Conservation (phyloP, 2,329 filamentous ascomycete species). For the Polychaeton citri region DNA sequence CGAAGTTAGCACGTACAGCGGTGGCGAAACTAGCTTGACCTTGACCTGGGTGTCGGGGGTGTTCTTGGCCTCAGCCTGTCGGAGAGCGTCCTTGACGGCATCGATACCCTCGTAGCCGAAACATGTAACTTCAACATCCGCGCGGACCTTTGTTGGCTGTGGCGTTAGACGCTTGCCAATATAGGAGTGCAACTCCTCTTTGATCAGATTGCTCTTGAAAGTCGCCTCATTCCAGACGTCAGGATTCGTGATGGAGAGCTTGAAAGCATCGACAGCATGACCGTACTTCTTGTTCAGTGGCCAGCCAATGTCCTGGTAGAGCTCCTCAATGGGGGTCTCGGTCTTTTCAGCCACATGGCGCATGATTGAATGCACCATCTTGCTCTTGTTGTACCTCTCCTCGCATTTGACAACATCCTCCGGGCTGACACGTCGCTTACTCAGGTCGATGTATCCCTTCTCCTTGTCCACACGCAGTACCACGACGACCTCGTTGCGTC, state of each 20-base stretch:
- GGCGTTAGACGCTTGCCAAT: constrained; percentile 95
- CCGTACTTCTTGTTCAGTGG: constrained; percentile 96
- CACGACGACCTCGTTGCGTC: constrained; percentile 95
- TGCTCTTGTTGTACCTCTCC: constrained; percentile 99
- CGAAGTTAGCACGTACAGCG: constrained; percentile 89
- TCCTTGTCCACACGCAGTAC: constrained; percentile 98
- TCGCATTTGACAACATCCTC: constrained; percentile 98
- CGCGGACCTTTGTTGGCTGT: constrained; percentile 96
- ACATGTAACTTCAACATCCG: constrained; percentile 91
- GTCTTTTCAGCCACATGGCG: constrained; percentile 97
- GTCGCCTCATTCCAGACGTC: constrained; percentile 89
- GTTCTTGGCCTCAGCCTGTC: constrained; percentile 84
- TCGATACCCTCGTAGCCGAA: constrained; percentile 93
- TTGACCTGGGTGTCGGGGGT: constrained; percentile 89
- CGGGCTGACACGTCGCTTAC: constrained; percentile 91
- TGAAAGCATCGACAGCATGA: constrained; percentile 94
- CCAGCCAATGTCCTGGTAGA: constrained; percentile 94
- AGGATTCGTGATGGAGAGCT: constrained; percentile 95
- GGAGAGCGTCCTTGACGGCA: constrained; percentile 84
- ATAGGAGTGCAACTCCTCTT: constrained; percentile 83
- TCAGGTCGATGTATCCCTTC: constrained; percentile 98
- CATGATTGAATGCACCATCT: constrained; percentile 99
- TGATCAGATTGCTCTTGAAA: constrained; percentile 75
- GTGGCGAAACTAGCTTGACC: constrained; percentile 95
- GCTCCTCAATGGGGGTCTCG: constrained; percentile 77